Base-by-base conservation (phyloP, 495 filamentous ascomycete genomes). In the Aspergillus haitiensis region DNA sequence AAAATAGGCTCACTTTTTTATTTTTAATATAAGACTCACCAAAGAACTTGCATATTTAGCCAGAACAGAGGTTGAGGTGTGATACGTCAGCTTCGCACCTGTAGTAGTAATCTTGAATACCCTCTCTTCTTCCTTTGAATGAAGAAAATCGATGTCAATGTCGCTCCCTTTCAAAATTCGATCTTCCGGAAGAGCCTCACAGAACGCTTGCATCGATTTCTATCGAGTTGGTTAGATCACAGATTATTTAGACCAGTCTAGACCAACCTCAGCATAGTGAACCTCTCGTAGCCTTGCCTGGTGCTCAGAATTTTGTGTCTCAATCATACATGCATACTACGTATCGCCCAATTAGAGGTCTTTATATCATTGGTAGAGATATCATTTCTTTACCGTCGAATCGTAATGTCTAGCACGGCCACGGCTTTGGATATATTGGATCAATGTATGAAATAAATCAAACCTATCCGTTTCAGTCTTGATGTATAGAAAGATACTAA, bases 381-480 rank as follows among this genome's bases (percentile, higher is more conserved):
- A 2, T 12, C 27, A 42, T n/a, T 3, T 16, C 55, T 60, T 52
- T 69, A 80, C 75, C 16, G 72, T 84, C 0, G 93, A 97, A 49
- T 87, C 78, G 1, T 72, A 65, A 66, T 89, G 88, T 9, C 94
- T 82, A 45, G 94, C 94, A 62, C 94, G 82, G n/a, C 94, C 94
- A 37, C 92, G 82, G 16, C 93, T 97, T 70, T 98, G 94, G 15
- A 98, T 88, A 70, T 97, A 98, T 68, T 96, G 91, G 56, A 98
- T 98, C 70, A 97, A 78, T 0, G 94, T 97, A 9, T 82, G 71
- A 71, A 92, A 96, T n/a, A 97, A 81, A 70, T 97, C 88, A 67
- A 97, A 98, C 18, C 88, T 78, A 15, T n/a, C 60, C 52, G 34
- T 12, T 60, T 12, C 61, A 46, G 34, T n/a, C 42, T 27, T 12